These are phyloP conservation scores for Amanita rimosa DNA, from an alignment of 768 basidiomycete genomes.

Conservation along the genomic window DNA sequence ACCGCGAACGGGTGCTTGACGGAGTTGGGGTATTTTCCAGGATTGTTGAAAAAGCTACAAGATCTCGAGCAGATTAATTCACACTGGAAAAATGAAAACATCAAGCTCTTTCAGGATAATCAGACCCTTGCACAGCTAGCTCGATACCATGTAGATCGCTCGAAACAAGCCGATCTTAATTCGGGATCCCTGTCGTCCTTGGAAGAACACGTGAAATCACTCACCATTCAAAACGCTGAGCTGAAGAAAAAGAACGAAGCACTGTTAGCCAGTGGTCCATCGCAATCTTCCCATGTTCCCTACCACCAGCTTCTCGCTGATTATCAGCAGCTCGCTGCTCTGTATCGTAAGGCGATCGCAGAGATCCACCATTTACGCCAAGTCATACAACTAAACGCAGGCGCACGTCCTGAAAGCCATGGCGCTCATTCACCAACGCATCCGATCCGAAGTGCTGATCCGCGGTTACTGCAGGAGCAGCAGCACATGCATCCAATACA, in stretches of 20 bases:
- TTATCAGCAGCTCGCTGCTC: conserved; percentile 6
- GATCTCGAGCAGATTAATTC: conserved; percentile 20
- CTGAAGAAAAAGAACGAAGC: conserved; percentile 10
- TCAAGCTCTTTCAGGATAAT: conserved; percentile 30
- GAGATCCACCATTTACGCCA: conserved; percentile 12
- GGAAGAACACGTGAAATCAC: conserved; percentile 13
- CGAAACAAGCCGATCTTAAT: conserved; percentile 8
- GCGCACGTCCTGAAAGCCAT: neutral
- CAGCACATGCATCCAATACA: neutral
- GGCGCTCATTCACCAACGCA: neutral
- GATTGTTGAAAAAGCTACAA: conserved; percentile 25
- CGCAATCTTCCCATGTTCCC: neutral
- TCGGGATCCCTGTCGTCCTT: conserved; percentile 13
- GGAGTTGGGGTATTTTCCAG: conserved; percentile 36
- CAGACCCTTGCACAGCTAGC: conserved; percentile 16
- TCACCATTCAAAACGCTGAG: conserved; percentile 12
- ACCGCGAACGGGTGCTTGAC: conserved; percentile 35
- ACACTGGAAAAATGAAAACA: conserved; percentile 24
- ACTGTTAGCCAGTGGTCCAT: conserved; percentile 6
- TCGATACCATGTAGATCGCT: conserved; percentile 12
- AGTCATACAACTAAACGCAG: neutral
- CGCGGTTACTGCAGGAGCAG: neutral
- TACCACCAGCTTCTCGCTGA: conserved; percentile 14
- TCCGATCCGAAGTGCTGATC: neutral
- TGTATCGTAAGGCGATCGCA: conserved; percentile 10